These are phyloP conservation scores for Cyberlindnera galapagoensis DNA, from an alignment of 805 yeast species.

Conservation along the genomic window DNA sequence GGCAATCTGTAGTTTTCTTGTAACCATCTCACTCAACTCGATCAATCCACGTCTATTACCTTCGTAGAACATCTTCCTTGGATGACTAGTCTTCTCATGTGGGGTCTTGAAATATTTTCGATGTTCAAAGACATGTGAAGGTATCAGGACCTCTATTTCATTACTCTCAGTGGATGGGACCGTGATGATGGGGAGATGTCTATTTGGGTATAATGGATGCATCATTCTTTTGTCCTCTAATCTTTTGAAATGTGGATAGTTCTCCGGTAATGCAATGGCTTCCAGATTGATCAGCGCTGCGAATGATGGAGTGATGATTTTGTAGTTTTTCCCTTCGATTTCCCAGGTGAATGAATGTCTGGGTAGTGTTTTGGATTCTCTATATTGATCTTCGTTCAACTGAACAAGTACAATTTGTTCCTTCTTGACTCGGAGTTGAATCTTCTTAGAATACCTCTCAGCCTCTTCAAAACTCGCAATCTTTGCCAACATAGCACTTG, in stretches of 20 bases:
- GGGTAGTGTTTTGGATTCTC: slow-evolving; percentile 1
- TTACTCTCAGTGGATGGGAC: slow-evolving; percentile 1
- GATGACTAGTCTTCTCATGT: neutral
- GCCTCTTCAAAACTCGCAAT: slow-evolving; percentile 1
- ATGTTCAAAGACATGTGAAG: slow-evolving; percentile 17
- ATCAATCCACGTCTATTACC: slow-evolving; percentile 4
- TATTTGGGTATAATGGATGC: slow-evolving; percentile 6
- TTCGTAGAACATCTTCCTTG: slow-evolving; percentile 9
- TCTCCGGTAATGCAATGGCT: slow-evolving; percentile 16
- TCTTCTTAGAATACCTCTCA: neutral
- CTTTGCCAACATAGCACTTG: slow-evolving; percentile 1
- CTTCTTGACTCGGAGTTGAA: neutral
- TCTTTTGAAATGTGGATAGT: slow-evolving; percentile 7
- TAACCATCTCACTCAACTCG: slow-evolving; percentile 6
- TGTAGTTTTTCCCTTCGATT: slow-evolving; percentile 4
- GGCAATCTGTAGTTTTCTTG: slow-evolving; percentile 3
- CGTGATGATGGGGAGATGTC: slow-evolving; percentile 3
- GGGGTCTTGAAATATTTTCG: slow-evolving; percentile 4
- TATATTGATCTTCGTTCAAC: slow-evolving; percentile 2
- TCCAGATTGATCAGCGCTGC: slow-evolving; percentile 12
- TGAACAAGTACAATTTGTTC: neutral
- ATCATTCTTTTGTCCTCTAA: slow-evolving; percentile 1
- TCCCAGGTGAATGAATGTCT: slow-evolving; percentile 5
- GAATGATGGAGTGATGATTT: slow-evolving; percentile 11
- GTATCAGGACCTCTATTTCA: slow-evolving; percentile 15